A percentile compares a stretch with the other conserved stretches of the same genome.
Conservation (phyloP, 371 early-diverging fungal genomes). For the Actinomortierella ambigua region DNA sequence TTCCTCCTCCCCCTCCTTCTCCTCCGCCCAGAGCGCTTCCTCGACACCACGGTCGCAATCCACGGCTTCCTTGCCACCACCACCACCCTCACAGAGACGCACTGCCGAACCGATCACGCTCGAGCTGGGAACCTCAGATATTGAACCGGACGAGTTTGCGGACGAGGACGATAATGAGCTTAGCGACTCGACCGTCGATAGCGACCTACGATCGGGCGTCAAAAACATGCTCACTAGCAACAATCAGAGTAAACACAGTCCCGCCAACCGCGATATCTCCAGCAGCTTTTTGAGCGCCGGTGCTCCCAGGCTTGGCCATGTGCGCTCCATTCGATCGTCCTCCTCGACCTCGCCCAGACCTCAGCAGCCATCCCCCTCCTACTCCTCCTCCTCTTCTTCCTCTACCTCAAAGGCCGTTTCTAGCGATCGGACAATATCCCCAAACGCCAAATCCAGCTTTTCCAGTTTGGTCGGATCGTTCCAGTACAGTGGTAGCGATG, state of each 20-base stretch:
- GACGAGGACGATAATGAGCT: background rate
- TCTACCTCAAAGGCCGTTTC: background rate
- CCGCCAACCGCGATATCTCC: too few species aligned
- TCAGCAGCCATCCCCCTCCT: background rate
- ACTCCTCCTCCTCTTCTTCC: background rate
- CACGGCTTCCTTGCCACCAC: too few species aligned
- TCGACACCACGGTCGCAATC: too few species aligned
- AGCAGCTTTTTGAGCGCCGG: slow-evolving; percentile 19
- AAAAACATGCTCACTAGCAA: slow-evolving; percentile 10
- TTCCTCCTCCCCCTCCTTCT: too few species aligned
- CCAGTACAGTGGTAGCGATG: slow-evolving; percentile 31
- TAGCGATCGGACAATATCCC: background rate
- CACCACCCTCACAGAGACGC: too few species aligned
- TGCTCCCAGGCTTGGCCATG: slow-evolving; percentile 7
- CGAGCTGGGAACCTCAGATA: slow-evolving; percentile 8
- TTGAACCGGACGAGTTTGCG: background rate
- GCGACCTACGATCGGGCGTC: slow-evolving; percentile 15
- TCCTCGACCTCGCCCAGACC: too few species aligned
- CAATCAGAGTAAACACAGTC: slow-evolving; percentile 14
- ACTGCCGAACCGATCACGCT: background rate
- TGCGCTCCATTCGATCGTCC: slow-evolving; percentile 4
- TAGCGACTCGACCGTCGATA: slow-evolving; percentile 21
- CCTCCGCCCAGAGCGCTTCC: too few species aligned
- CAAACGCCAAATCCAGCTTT: background rate
- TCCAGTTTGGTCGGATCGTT: slow-evolving; percentile 19